phyloP scores from a whole-genome alignment of 2,329 filamentous ascomycete species.

The Cytospora chrysosperma region DNA sequence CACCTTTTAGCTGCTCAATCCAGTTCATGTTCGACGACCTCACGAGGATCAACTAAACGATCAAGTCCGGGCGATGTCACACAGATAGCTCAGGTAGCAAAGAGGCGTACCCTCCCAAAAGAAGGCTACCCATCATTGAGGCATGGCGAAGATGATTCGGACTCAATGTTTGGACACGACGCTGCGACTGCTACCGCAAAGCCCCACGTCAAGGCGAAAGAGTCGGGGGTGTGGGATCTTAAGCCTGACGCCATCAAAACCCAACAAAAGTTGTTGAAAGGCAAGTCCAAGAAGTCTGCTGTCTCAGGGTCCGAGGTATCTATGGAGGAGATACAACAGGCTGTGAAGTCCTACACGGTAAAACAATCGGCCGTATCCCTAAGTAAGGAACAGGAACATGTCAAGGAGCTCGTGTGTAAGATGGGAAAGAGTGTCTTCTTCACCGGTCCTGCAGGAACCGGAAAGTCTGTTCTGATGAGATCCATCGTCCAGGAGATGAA shows the following conservation, averaged over 20 bases:
- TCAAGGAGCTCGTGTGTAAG: slow-evolving; percentile 79
- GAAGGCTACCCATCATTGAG: slow-evolving; percentile 37
- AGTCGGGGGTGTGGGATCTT: slow-evolving; percentile 63
- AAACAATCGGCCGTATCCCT: slow-evolving; percentile 63
- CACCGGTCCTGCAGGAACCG: slow-evolving; percentile 92
- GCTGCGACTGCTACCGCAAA: slow-evolving; percentile 33
- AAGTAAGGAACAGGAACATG: slow-evolving; percentile 81
- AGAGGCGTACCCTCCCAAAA: slow-evolving; percentile 64
- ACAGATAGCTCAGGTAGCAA: slow-evolving; percentile 41
- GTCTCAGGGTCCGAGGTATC: slow-evolving; percentile 41
- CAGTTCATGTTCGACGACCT: slow-evolving; percentile 16
- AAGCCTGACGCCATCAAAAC: slow-evolving; percentile 74
- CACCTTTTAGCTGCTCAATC: slow-evolving; percentile 42
- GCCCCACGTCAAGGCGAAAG: slow-evolving; percentile 36
- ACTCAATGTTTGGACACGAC: slow-evolving; percentile 27
- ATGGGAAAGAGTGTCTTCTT: slow-evolving; percentile 91
- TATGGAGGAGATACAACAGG: slow-evolving; percentile 48
- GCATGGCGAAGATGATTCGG: slow-evolving; percentile 34
- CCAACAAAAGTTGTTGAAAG: slow-evolving; percentile 72
- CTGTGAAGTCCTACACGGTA: slow-evolving; percentile 35
- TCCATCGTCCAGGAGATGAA: slow-evolving; percentile 83
- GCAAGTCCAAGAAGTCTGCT: slow-evolving; percentile 51
- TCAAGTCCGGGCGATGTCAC: slow-evolving; percentile 36
- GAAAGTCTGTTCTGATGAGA: slow-evolving; percentile 93
- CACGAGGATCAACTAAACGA: slow-evolving; percentile 41